Base-by-base conservation (phyloP, 2,329 filamentous ascomycete species). In the Rhinocladiella similis region DNA sequence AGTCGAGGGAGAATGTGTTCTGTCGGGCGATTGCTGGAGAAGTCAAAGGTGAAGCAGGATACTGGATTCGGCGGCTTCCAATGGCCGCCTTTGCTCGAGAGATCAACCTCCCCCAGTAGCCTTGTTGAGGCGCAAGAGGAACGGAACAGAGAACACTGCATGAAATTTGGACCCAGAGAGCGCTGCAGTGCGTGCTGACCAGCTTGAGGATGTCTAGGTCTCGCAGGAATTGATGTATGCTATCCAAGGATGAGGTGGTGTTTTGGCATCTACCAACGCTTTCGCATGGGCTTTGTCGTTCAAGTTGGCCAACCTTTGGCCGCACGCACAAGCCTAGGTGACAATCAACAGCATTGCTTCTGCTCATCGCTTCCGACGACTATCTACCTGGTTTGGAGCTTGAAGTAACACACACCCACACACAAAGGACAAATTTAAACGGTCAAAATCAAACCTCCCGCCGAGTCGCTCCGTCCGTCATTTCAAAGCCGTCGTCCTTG, bases 401-500 rank as follows among this genome's bases (percentile, higher is more conserved):
- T 33, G 29, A 33, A 33, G 22, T 25, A 7, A 7, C 7, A 25
- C 29, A 33, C 2, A 12, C 10, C 6, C 29, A 33, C 22, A 33
- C 10, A 33, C 29, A 33, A 9, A 3, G 10, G 10, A 33, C 29
- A 33, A 5, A 7, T 25, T 25, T 7, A 33, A 33, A 33, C 6
- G 3, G 29, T 12, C 29, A 12, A 33, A 33, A 10, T 7, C 10
- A 25, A 25, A 25, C 6, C 29, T 33, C 49, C 18, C 54, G 29
- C 14, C 38, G 47, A n/a, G 43, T 53, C 10, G 20, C 27, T 12
- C 22, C 22, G 13, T 58, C 39, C 29, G 53, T 47, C 42, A 54
- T 16, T 35, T 60, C 53, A 16, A 56, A 35, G 10, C 48, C 57
- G 22, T 33, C 43, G 20, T 54, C 41, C 47, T 46, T 33, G 18